Conservation (phyloP, 208 protist species). For the Wallacemonas sp. region DNA sequence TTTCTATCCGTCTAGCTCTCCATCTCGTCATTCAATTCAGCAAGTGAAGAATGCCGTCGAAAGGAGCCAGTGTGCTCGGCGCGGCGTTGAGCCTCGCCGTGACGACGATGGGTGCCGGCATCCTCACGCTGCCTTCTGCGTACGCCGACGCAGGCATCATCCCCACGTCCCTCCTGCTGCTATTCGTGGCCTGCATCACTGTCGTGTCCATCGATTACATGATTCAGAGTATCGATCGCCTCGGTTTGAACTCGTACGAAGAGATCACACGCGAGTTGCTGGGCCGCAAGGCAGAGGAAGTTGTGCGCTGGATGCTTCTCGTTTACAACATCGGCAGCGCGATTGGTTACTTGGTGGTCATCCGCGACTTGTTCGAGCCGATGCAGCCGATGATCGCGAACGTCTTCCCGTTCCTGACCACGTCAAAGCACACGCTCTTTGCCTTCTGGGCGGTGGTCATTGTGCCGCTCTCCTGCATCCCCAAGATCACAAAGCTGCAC, state of each 20-base stretch:
- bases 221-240: constrained; percentile 50
- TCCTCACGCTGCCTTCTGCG: constrained; percentile 74
- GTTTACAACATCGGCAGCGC: constrained; percentile 59
- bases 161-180: constrained; percentile 37
- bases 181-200: constrained; percentile 56
- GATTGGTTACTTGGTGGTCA: constrained; percentile 69
- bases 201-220: constrained; percentile 76
- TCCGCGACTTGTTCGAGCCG: constrained; percentile 62
- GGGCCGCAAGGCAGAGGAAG: constrained; percentile 40
- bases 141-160: constrained; percentile 64
- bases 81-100: constrained; percentile 69
- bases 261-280: constrained; percentile 66
- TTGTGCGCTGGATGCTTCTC: constrained; percentile 67
- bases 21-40: constrained; percentile 5
- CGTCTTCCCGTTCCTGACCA: constrained; percentile 45
- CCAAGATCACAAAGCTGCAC: constrained; percentile 51
- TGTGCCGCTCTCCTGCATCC: constrained; percentile 68
- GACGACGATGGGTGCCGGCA: constrained; percentile 76
- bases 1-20: not conserved
- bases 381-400: constrained; percentile 47
- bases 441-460: constrained; percentile 58
- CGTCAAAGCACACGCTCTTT: constrained; percentile 61
- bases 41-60: constrained; percentile 23
- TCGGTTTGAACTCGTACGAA: constrained; percentile 77
- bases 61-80: constrained; percentile 41